A percentile compares a stretch with the other conserved stretches of the same genome.
Conservation (phyloP, 2,329 filamentous ascomycete species). For the Monilinia polystroma region DNA sequence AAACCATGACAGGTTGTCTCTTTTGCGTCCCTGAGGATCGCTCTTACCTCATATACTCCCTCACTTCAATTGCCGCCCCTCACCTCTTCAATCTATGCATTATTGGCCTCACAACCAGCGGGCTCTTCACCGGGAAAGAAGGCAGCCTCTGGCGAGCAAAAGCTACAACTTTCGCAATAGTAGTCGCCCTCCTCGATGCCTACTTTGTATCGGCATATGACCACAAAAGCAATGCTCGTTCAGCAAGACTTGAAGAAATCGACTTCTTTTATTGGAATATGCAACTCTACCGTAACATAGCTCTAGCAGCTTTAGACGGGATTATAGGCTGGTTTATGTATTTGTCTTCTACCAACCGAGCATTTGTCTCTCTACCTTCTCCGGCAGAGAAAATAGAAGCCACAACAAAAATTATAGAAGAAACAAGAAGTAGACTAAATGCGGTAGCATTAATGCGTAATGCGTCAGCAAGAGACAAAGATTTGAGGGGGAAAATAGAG, state of each 20-base stretch:
- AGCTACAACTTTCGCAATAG: constrained; percentile 62
- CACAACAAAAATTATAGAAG: constrained; percentile 55
- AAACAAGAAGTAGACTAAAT: constrained; percentile 64
- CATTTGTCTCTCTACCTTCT: constrained; percentile 63
- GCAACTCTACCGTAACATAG: constrained; percentile 60
- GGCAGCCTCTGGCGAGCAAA: constrained; percentile 67
- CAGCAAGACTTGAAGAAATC: constrained; percentile 60
- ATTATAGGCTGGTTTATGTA: constrained; percentile 66
- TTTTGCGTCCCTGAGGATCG: constrained; percentile 76
- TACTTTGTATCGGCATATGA: constrained; percentile 66
- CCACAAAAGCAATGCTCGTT: constrained; percentile 61
- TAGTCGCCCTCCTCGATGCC: constrained; percentile 62
- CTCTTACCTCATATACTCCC: constrained; percentile 76
- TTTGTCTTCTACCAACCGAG: constrained; percentile 75
- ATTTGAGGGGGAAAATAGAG: constrained; percentile 63
- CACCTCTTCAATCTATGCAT: constrained; percentile 76
- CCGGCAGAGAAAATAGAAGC: constrained; percentile 66
- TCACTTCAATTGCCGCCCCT: constrained; percentile 70
- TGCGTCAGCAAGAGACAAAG: constrained; percentile 71
- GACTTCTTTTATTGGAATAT: constrained; percentile 72
- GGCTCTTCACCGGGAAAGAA: constrained; percentile 60
- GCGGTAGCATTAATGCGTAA: constrained; percentile 77
- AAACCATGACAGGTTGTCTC: constrained; percentile 69
- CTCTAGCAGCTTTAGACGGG: constrained; percentile 64
- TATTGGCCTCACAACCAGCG: constrained; percentile 72